phyloP scores from a whole-genome alignment of 805 yeast genomes.

The Candida khao-thaluensis region DNA sequence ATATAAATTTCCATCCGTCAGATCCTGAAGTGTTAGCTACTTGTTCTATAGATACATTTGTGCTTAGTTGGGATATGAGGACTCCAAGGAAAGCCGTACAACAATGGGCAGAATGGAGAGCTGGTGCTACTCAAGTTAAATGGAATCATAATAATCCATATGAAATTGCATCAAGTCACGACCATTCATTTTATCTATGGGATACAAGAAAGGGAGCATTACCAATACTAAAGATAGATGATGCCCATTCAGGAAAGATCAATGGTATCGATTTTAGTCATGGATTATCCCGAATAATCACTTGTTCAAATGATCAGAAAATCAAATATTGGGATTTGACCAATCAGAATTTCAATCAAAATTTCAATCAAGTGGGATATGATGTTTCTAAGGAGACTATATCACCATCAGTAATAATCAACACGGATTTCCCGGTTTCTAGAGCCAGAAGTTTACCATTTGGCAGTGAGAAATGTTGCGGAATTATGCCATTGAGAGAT shows the following conservation, averaged over 20 bases:
- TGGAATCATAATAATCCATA: constrained; percentile 82
- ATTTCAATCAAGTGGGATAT: constrained; percentile 21
- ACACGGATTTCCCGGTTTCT: constrained; percentile 82
- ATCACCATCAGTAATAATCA: constrained; percentile 56
- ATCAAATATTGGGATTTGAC: constrained; percentile 78
- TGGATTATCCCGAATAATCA: constrained; percentile 57
- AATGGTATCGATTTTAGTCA: constrained; percentile 86
- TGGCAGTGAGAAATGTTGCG: constrained; percentile 71
- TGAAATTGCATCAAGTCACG: constrained; percentile 84
- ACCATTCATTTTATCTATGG: constrained; percentile 79
- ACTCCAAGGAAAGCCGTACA: constrained; percentile 70
- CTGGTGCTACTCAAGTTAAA: constrained; percentile 92
- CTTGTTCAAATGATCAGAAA: constrained; percentile 84
- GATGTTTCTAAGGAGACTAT: not conserved
- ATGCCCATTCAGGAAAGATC: constrained; percentile 82
- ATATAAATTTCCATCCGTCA: constrained; percentile 85
- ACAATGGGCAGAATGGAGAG: constrained; percentile 90
- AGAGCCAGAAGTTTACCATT: constrained; percentile 87
- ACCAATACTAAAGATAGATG: constrained; percentile 60
- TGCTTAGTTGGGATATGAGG: constrained; percentile 89
- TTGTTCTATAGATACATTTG: constrained; percentile 87
- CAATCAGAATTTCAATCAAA: constrained; percentile 18
- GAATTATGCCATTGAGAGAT: constrained; percentile 87
- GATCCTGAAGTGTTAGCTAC: constrained; percentile 89
- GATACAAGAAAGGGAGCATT: constrained; percentile 79